These are phyloP conservation scores for Pythium monospermum DNA, from an alignment of 352 stramenopile species.

Conservation along the genomic window DNA sequence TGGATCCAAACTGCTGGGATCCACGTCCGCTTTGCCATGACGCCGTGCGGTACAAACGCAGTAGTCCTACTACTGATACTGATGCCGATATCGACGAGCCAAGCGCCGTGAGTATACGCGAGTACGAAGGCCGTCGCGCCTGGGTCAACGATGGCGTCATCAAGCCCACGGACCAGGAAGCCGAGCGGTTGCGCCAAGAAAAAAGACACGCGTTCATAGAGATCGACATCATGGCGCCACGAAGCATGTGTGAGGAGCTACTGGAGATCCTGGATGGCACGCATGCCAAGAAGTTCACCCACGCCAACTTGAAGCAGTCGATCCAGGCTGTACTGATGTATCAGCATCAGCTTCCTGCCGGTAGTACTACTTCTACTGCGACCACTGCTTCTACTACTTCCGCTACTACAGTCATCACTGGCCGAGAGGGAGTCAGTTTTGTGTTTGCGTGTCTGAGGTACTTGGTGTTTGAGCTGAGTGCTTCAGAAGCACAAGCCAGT, in stretches of 20 bases:
- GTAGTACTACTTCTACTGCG: too few relatives aligned
- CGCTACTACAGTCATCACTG: too few relatives aligned
- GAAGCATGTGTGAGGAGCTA: slow-evolving; percentile 28
- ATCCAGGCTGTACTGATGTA: slow-evolving; percentile 31
- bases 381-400: too few relatives aligned
- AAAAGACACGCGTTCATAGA: slow-evolving; percentile 33
- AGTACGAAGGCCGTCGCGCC: slow-evolving; percentile 47
- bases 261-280: slow-evolving; percentile 21
- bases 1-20: slow-evolving; percentile 58
- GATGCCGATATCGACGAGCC: too few relatives aligned
- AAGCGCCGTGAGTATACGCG: slow-evolving; percentile 19
- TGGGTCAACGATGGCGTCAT: slow-evolving; percentile 42
- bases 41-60: slow-evolving; percentile 44
- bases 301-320: slow-evolving; percentile 37
- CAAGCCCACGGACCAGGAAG: slow-evolving; percentile 38
- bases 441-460: slow-evolving; percentile 18
- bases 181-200: slow-evolving; percentile 6
- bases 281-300: slow-evolving; percentile 24
- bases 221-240: slow-evolving; percentile 19
- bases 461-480: slow-evolving; percentile 9
- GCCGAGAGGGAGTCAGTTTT: slow-evolving; percentile 4
- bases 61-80: too few relatives aligned
- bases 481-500: too few relatives aligned
- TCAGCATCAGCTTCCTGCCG: too few relatives aligned
- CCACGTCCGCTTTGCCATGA: slow-evolving; percentile 42